Evolutionary conservation across 2,329 filamentous ascomycete species (phyloP).

Genomic region (Sporothrix mexicana): DNA sequence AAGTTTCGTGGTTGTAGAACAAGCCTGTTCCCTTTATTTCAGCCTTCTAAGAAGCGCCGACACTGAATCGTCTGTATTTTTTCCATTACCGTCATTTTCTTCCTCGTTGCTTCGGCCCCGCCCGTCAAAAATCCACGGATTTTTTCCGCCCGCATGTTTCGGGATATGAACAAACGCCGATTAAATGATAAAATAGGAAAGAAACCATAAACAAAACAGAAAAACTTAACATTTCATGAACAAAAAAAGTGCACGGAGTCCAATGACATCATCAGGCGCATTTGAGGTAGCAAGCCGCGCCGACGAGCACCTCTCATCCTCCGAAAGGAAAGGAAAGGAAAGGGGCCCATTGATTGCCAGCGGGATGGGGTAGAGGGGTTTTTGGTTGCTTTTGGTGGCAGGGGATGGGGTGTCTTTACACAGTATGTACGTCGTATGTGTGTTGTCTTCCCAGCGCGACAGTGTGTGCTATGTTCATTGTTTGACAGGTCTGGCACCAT

Average conservation of each 20-base stretch:
- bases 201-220: neutral
- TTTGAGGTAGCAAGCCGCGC: slow-evolving; percentile 20
- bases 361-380: neutral
- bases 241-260: no score
- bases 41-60: no score
- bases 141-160: neutral
- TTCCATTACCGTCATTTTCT: neutral
- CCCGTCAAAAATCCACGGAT: neutral
- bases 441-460: neutral
- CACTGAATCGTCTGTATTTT: neutral
- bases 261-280: slow-evolving; percentile 13
- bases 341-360: neutral
- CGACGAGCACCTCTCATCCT: neutral
- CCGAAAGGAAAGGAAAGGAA: neutral
- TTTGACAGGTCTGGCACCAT: neutral
- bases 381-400: neutral
- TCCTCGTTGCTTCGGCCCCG: neutral
- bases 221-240: neutral
- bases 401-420: neutral
- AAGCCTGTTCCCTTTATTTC: no score
- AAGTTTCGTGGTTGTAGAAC: no score
- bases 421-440: neutral
- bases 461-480: neutral
- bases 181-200: no score
- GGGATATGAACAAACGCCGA: neutral